A percentile compares a stretch with the other conserved stretches of the same genome.
These are phyloP conservation scores for Sugiyamaella boreocaroliniensis DNA, from an alignment of 805 yeast genomes.

Conservation along the genomic window DNA sequence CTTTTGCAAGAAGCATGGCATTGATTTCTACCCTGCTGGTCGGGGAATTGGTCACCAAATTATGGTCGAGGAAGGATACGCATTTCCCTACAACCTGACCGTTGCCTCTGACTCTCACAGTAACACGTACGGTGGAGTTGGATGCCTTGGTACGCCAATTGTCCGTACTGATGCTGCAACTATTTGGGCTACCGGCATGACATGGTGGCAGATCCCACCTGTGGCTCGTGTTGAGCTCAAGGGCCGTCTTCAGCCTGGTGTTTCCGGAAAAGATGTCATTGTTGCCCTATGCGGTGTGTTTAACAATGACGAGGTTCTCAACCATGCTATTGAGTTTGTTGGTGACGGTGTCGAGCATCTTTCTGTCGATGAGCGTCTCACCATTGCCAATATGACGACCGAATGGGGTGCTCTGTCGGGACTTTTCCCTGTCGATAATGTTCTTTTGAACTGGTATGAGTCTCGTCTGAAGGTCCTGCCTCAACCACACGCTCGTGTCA, in stretches of 20 bases:
- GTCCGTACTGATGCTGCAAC: conserved; percentile 99
- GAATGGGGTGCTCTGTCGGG: conserved; percentile 99
- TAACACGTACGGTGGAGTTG: conserved; percentile 96
- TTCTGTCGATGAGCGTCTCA: conserved; percentile 76
- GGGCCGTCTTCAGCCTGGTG: conserved; percentile 77
- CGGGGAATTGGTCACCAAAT: conserved; percentile 99
- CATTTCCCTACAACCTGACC: conserved; percentile 85
- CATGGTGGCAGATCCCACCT: conserved; percentile 99
- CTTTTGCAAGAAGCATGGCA: conserved; percentile 84
- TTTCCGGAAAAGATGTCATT: conserved; percentile 94
- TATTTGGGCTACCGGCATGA: conserved; percentile 99
- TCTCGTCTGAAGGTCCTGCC: conserved; percentile 51
- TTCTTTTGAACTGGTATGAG: conserved; percentile 71
- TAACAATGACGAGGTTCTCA: conserved; percentile 86
- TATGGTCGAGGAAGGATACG: conserved; percentile 98
- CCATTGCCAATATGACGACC: conserved; percentile 94
- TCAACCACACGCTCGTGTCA: conserved; percentile 80
- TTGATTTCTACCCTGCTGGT: conserved; percentile 97
- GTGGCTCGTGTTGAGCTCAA: conserved; percentile 87
- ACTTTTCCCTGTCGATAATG: conserved; percentile 88
- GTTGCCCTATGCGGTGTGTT: conserved; percentile 90
- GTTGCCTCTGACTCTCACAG: conserved; percentile 98
- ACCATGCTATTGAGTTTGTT: conserved; percentile 88
- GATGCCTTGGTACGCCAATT: conserved; percentile 92
- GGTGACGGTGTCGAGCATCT: conserved; percentile 70